Evolutionary conservation across 345 rosid genomes (phyloP).

Genomic region (Luvunga scandens): DNA sequence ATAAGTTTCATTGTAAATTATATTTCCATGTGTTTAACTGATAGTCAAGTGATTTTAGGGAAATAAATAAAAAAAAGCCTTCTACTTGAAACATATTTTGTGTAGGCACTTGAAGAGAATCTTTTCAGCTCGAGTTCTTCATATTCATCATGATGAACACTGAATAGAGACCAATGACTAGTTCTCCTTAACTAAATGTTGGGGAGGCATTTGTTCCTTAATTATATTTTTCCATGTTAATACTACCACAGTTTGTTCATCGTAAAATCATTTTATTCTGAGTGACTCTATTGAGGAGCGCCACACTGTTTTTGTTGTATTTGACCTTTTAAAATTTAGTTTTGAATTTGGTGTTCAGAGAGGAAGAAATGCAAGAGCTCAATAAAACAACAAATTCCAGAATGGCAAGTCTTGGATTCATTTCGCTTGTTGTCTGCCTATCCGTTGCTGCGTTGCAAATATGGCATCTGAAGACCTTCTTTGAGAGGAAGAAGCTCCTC

Average conservation of each 20-base stretch:
- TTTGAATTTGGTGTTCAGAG: slow-evolving; percentile 37
- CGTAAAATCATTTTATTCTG: background rate
- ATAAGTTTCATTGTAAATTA: background rate
- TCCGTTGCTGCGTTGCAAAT: slow-evolving; percentile 71
- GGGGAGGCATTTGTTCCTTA: background rate
- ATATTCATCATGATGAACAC: background rate
- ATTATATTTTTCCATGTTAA: background rate
- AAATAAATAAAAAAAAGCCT: background rate
- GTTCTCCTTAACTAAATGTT: too few relatives aligned
- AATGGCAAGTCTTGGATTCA: slow-evolving; percentile 57
- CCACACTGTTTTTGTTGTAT: background rate
- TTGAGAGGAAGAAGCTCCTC: slow-evolving; percentile 84
- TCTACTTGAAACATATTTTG: background rate
- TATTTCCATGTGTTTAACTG: background rate
- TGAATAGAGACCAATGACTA: background rate
- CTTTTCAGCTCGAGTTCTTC: background rate
- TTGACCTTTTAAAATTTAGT: background rate
- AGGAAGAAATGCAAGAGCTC: slow-evolving; percentile 79
- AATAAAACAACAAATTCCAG: slow-evolving; percentile 61
- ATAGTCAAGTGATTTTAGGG: background rate
- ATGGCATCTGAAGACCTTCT: slow-evolving; percentile 87
- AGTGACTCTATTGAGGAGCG: background rate
- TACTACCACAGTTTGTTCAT: background rate
- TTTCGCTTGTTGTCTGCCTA: slow-evolving; percentile 66
- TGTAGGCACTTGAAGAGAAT: background rate